Percentiles rank a stretch among this genome's conserved stretches.
These are phyloP conservation scores for Ceratocystis cacaofunesta DNA, from an alignment of 2,329 filamentous ascomycete species.

Conservation along the genomic window DNA sequence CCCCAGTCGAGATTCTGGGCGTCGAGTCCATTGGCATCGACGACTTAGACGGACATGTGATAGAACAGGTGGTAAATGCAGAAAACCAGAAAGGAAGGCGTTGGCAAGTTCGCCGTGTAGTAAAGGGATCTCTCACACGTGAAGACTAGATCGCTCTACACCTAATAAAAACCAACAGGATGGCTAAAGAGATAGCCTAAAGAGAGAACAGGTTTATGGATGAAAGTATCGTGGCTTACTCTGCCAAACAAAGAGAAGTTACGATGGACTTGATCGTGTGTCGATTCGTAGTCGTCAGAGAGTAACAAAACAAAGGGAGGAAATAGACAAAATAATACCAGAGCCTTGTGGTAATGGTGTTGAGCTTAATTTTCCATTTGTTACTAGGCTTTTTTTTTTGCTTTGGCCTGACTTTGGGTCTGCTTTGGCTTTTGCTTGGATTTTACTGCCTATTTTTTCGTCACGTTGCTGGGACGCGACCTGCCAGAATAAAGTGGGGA, in stretches of 20 bases:
- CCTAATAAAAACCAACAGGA: no score
- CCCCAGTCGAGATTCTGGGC: conserved; percentile 15
- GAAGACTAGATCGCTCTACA: no score
- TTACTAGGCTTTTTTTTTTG: not conserved
- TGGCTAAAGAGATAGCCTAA: no score
- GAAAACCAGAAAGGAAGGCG: not conserved
- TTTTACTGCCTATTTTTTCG: conserved; percentile 4
- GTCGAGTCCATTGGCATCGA: conserved; percentile 14
- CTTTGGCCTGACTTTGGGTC: not conserved
- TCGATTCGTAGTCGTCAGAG: not conserved
- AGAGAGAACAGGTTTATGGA: not conserved
- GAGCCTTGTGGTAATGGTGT: not conserved
- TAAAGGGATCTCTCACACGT: no score
- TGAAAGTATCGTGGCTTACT: not conserved
- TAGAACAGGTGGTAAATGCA: not conserved
- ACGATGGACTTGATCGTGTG: not conserved
- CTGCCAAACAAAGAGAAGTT: not conserved
- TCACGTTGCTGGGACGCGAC: conserved; percentile 12
- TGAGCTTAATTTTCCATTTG: not conserved
- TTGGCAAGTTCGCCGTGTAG: not conserved
- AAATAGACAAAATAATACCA: not conserved
- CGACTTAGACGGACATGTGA: conserved; percentile 8
- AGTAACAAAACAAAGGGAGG: conserved; percentile 2
- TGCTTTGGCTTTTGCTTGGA: not conserved
- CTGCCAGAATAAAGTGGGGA: conserved; percentile 2